phyloP scores from a whole-genome alignment of 208 protist species.

The Wallacemonas sp. region DNA sequence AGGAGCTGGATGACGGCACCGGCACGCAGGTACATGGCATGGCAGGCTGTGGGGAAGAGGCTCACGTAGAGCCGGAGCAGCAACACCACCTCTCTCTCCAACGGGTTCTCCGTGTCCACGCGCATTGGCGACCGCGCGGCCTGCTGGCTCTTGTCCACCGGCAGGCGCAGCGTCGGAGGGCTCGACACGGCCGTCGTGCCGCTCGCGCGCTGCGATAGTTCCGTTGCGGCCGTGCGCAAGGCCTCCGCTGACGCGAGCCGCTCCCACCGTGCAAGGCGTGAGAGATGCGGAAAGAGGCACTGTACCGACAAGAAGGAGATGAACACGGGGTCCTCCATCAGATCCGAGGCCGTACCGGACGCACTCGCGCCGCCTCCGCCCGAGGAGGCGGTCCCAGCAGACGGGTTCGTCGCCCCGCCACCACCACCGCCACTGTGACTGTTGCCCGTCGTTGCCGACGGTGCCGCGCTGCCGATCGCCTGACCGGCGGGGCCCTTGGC shows the following conservation, averaged over 20 bases:
- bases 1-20: constrained; percentile 13
- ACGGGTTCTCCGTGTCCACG: constrained; percentile 6
- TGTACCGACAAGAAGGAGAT: background rate
- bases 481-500: background rate
- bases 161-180: constrained; percentile 7
- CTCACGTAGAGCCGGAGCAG: constrained; percentile 6
- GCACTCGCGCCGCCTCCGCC: background rate
- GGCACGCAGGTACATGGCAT: constrained; percentile 17
- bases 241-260: background rate
- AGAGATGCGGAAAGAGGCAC: constrained; percentile 3
- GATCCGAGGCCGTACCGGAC: background rate
- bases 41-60: constrained; percentile 8
- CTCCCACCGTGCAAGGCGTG: constrained; percentile 1
- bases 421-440: background rate
- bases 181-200: background rate
- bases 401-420: too few species aligned
- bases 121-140: background rate
- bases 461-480: background rate
- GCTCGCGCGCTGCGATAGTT: background rate
- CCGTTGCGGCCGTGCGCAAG: constrained; percentile 17
- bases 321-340: background rate
- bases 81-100: constrained; percentile 21
- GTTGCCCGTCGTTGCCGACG: background rate
- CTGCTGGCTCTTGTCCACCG: background rate
- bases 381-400: background rate